Percentiles rank a stretch among this genome's conserved stretches.
Evolutionary conservation across 805 yeast genomes (phyloP).

Genomic region (Saturnispora quitensis): DNA sequence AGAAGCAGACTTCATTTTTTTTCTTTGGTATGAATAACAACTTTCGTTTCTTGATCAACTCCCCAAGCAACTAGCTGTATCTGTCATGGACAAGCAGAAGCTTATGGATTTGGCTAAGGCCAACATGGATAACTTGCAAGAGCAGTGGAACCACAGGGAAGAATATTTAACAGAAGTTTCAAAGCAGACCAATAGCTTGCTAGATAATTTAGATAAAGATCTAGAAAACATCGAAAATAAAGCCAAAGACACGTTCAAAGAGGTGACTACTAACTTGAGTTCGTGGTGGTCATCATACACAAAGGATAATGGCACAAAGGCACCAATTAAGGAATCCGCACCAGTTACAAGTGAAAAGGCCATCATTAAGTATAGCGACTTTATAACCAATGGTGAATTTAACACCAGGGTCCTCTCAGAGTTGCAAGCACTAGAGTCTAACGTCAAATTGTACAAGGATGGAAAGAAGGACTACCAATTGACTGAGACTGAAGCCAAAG

Average conservation of each 20-base stretch:
- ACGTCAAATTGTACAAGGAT: not conserved
- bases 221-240: conserved; percentile 2
- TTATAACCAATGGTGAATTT: not conserved
- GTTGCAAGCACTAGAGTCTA: conserved; percentile 2
- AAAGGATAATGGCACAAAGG: not conserved
- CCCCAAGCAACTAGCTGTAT: not conserved
- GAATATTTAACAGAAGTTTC: not conserved
- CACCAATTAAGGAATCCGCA: not conserved
- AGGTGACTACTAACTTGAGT: not conserved
- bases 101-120: conserved; percentile 3
- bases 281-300: conserved; percentile 2
- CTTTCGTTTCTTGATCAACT: not conserved
- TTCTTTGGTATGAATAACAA: not conserved
- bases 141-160: conserved; percentile 3
- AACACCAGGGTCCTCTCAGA: conserved; percentile 3
- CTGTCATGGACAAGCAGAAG: not conserved
- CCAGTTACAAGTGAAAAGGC: not conserved
- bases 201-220: conserved; percentile 4
- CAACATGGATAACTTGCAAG: conserved; percentile 1
- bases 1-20: not conserved
- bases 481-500: not conserved
- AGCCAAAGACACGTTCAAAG: conserved; percentile 2
- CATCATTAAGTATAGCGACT: not conserved
- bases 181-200: not conserved
- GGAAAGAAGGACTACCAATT: not conserved